Conservation (phyloP, 139 green algal species). For the Closterium sp. region DNA sequence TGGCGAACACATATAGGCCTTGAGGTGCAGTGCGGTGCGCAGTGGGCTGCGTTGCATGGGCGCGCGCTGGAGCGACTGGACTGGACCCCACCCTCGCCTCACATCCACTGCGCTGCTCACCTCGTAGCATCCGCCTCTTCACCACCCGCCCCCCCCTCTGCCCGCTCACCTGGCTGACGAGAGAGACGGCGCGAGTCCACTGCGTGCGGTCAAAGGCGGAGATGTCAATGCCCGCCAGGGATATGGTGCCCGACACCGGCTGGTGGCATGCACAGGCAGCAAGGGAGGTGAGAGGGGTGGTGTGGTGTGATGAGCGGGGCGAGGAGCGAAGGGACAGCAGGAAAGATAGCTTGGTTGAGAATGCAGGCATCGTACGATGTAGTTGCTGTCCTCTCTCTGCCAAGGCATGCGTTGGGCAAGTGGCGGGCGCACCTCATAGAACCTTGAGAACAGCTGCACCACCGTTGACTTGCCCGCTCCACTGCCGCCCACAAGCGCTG, state of each 20-base stretch:
- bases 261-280: background rate
- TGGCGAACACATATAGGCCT: no score
- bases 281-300: background rate
- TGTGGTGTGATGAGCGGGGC: background rate
- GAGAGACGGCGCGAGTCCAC: conserved; percentile 24
- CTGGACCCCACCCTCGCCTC: no score
- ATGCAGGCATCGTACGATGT: no score
- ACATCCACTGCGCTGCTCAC: no score
- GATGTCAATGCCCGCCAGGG: conserved; percentile 14
- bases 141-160: no score
- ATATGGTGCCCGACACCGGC: conserved; percentile 1
- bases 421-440: conserved; percentile 81
- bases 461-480: conserved; percentile 90
- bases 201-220: conserved; percentile 21
- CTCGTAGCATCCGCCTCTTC: no score
- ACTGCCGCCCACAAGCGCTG: conserved; percentile 85
- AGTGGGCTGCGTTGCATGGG: no score
- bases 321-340: background rate
- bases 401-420: no score
- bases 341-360: no score
- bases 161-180: conserved; percentile 29
- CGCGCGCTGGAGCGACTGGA: no score
- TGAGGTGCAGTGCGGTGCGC: no score
- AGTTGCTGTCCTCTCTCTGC: no score
- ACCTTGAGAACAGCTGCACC: conserved; percentile 80